Conservation (phyloP, 1,284 basidiomycete genomes). For the Hymenochaete sp. region DNA sequence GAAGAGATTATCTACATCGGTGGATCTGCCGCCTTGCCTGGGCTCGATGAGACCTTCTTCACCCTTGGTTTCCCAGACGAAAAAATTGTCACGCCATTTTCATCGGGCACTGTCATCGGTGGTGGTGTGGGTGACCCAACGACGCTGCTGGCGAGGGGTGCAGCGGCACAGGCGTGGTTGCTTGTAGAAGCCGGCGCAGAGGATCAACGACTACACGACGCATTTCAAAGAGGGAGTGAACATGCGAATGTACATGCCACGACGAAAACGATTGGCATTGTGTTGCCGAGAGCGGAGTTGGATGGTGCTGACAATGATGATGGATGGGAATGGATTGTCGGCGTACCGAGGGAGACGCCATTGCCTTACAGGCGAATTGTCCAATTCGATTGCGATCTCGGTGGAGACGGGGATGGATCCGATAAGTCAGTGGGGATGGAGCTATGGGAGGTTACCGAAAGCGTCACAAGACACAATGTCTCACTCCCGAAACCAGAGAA, state of each 20-base stretch:
- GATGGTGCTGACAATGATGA: conserved; percentile 29
- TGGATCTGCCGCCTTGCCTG: conserved; percentile 79
- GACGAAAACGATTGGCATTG: conserved; percentile 67
- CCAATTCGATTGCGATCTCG: conserved; percentile 59
- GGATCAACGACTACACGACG: conserved; percentile 42
- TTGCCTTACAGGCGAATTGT: conserved; percentile 71
- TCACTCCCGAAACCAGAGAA: conserved; percentile 41
- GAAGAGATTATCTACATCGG: conserved; percentile 93
- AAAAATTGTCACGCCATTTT: conserved; percentile 56
- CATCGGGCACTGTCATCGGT: conserved; percentile 54
- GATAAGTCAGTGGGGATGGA: conserved; percentile 59
- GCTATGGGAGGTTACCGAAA: conserved; percentile 82
- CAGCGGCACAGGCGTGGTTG: conserved; percentile 78
- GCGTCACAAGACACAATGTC: conserved; percentile 67
- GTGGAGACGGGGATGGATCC: conserved; percentile 32
- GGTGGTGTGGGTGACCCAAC: conserved; percentile 77
- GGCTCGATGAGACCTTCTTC: conserved; percentile 68
- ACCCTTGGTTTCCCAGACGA: conserved; percentile 63
- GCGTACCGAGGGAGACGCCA: conserved; percentile 67
- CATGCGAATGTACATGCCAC: conserved; percentile 45
- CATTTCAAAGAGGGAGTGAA: conserved; percentile 43
- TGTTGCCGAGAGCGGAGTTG: conserved; percentile 69
- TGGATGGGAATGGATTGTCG: conserved; percentile 57
- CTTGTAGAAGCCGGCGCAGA: conserved; percentile 42
- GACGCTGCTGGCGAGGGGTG: conserved; percentile 83